Percentiles rank a stretch among this genome's conserved stretches.
These are phyloP conservation scores for Conringia planisiliqua DNA, from an alignment of 345 rosid species.

Conservation along the genomic window DNA sequence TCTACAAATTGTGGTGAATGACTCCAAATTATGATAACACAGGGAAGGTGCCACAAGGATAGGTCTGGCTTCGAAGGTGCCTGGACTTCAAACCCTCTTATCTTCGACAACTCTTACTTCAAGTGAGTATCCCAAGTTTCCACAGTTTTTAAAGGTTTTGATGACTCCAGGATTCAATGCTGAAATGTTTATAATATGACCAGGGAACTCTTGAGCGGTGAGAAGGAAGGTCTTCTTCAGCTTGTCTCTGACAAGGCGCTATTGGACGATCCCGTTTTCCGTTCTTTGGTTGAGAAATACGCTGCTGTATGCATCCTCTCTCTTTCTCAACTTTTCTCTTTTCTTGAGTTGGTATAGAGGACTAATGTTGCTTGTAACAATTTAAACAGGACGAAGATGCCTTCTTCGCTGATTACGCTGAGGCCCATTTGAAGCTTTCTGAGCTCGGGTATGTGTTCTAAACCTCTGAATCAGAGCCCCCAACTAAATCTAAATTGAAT, in stretches of 20 bases:
- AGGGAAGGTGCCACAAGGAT: slow-evolving; percentile 97
- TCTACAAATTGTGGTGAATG: neutral
- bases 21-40: slow-evolving; percentile 3
- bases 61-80: slow-evolving; percentile 97
- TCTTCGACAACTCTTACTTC: slow-evolving; percentile 93
- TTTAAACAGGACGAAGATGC: slow-evolving; percentile 82
- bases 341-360: neutral
- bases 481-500: neutral
- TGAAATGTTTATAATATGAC: neutral
- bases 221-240: slow-evolving; percentile 81
- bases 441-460: slow-evolving; percentile 79
- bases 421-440: slow-evolving; percentile 82
- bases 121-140: slow-evolving; percentile 40
- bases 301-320: slow-evolving; percentile 51
- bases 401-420: slow-evolving; percentile 78
- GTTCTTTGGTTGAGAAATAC: slow-evolving; percentile 84
- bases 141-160: neutral
- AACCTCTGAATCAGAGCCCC: neutral
- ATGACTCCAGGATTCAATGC: neutral
- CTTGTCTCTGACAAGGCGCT: slow-evolving; percentile 84
- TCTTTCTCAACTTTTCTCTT: neutral
- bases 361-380: neutral
- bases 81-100: slow-evolving; percentile 86
- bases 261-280: slow-evolving; percentile 79
- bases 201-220: slow-evolving; percentile 84